phyloP scores from a whole-genome alignment of 108 stramenopile genomes.

The Conticribra weissflogii region DNA sequence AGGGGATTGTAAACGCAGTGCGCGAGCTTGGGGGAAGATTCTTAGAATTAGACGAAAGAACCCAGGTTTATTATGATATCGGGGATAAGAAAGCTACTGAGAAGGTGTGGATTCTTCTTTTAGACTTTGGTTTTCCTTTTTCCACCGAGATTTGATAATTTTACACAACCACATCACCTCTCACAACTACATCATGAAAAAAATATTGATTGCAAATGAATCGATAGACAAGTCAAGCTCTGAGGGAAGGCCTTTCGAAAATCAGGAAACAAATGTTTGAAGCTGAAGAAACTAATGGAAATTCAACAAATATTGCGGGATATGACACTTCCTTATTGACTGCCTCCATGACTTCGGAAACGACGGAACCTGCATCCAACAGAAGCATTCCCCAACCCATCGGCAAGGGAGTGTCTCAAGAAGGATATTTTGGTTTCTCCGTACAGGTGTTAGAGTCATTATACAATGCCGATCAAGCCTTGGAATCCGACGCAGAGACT shows the following conservation, averaged over 20 bases:
- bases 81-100: conserved; percentile 48
- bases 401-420: conserved; percentile 15
- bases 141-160: neutral
- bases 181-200: neutral
- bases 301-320: neutral
- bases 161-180: neutral
- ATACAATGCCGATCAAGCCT: conserved; percentile 25
- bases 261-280: conserved; percentile 29
- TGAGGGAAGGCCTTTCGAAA: conserved; percentile 44
- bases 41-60: conserved; percentile 36
- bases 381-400: neutral
- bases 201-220: neutral
- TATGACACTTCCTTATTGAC: neutral
- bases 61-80: conserved; percentile 32
- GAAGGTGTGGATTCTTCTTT: conserved; percentile 12
- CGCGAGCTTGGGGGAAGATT: conserved; percentile 40
- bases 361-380: conserved; percentile 3
- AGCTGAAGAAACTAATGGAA: neutral
- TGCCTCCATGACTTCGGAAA: neutral
- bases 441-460: conserved; percentile 28
- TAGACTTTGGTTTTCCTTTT: neutral
- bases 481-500: neutral
- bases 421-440: conserved; percentile 33
- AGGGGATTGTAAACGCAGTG: conserved; percentile 45
- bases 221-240: conserved; percentile 34